A percentile compares a stretch with the other conserved stretches of the same genome.
phyloP scores from a whole-genome alignment of 768 basidiomycete species.

The Chalciporus pseudorubinellus region DNA sequence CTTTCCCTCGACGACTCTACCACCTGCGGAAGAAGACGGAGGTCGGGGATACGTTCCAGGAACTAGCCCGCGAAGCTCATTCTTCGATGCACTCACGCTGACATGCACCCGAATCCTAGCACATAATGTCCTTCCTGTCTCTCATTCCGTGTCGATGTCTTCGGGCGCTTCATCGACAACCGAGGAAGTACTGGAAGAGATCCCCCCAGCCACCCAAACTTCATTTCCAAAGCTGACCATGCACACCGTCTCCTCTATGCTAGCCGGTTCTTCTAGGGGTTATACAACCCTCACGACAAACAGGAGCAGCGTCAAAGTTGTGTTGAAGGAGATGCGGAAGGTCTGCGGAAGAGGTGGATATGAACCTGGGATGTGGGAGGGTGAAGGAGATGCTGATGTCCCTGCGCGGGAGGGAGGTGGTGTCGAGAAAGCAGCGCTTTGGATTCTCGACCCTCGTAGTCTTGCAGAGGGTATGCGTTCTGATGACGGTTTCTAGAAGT shows the following conservation, averaged over 20 bases:
- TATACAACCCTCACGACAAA: conserved; percentile 93
- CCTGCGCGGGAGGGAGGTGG: background rate
- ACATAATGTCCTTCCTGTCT: conserved; percentile 32
- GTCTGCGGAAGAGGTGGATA: conserved; percentile 5
- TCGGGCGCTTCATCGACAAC: background rate
- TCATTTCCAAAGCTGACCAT: conserved; percentile 62
- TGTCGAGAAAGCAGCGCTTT: conserved; percentile 45
- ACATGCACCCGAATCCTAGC: conserved; percentile 57
- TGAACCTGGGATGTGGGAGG: conserved; percentile 21
- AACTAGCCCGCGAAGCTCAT: conserved; percentile 25
- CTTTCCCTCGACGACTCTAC: conserved; percentile 37
- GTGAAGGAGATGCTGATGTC: conserved; percentile 14
- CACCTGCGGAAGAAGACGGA: background rate
- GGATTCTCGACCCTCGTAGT: conserved; percentile 80
- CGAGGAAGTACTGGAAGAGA: conserved; percentile 30
- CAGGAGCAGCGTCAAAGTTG: conserved; percentile 67
- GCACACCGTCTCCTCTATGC: conserved; percentile 75
- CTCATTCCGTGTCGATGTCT: background rate
- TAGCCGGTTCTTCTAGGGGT: conserved; percentile 61
- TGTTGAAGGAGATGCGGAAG: conserved; percentile 64
- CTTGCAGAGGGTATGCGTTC: conserved; percentile 59
- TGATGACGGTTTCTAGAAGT: conserved; percentile 14
- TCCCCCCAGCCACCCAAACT: conserved; percentile 52
- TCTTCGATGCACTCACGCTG: conserved; percentile 47
- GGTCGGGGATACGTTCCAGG: background rate